A percentile compares a stretch with the other conserved stretches of the same genome.
Conservation (phyloP, 2,329 filamentous ascomycete genomes). For the Cryphonectria radicalis region DNA sequence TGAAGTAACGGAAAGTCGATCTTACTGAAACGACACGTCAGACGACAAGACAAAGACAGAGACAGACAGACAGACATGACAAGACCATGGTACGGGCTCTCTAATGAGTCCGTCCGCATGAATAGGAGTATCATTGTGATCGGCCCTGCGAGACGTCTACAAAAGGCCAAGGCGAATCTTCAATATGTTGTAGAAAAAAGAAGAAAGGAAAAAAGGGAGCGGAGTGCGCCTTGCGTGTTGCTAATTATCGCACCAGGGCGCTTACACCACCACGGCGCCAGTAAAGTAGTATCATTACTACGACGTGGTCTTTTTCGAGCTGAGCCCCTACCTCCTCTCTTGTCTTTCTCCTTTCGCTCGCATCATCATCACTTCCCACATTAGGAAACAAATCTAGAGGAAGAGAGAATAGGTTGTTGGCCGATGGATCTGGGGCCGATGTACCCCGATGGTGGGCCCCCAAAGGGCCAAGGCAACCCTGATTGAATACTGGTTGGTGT, state of each 20-base stretch:
- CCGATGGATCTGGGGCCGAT: neutral
- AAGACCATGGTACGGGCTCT: neutral
- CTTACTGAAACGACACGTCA: neutral
- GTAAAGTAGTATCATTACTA: neutral
- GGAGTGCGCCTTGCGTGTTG: neutral
- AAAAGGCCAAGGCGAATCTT: neutral
- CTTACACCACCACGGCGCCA: neutral
- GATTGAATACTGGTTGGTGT: neutral
- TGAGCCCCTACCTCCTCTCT: neutral
- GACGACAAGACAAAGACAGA: neutral
- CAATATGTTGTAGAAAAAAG: neutral
- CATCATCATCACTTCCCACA: neutral
- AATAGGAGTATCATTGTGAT: neutral
- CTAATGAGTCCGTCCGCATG: neutral
- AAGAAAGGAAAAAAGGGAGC: neutral
- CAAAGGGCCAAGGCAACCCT: constrained; percentile 1
- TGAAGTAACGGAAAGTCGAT: neutral
- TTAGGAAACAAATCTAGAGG: neutral
- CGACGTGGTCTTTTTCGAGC: neutral
- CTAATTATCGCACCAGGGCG: neutral
- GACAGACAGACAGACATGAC: neutral
- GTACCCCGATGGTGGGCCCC: neutral
- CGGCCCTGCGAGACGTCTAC: neutral
- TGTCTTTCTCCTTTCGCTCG: neutral
- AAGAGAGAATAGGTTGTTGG: no score